These are phyloP conservation scores for Botrytis fragariae DNA, from an alignment of 2,329 filamentous ascomycete species.

Conservation along the genomic window DNA sequence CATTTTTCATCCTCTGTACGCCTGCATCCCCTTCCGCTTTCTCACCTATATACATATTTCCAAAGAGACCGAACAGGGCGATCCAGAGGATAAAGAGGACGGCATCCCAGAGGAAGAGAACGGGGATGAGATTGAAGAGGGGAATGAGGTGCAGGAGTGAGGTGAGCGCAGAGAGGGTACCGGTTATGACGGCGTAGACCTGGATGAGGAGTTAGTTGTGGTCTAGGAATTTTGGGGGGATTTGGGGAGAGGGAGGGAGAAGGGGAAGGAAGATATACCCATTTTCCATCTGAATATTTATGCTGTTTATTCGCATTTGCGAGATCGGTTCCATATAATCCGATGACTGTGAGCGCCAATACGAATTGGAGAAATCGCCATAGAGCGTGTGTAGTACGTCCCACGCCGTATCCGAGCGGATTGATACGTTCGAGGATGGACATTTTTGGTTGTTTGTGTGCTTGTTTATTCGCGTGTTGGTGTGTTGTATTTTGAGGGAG, in stretches of 20 bases:
- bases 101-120: slow-evolving; percentile 66
- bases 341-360: slow-evolving; percentile 72
- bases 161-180: slow-evolving; percentile 62
- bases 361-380: slow-evolving; percentile 77
- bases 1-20: slow-evolving; percentile 76
- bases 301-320: slow-evolving; percentile 50
- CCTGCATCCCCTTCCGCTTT: slow-evolving; percentile 61
- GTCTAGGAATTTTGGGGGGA: background rate
- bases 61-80: slow-evolving; percentile 80
- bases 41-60: slow-evolving; percentile 71
- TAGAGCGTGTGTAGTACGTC: slow-evolving; percentile 45
- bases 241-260: background rate
- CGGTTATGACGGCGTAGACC: slow-evolving; percentile 72
- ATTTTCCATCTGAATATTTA: slow-evolving; percentile 61
- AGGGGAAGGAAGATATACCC: slow-evolving; percentile 51
- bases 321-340: slow-evolving; percentile 73
- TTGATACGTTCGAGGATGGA: slow-evolving; percentile 9
- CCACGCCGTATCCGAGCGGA: slow-evolving; percentile 2
- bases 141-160: slow-evolving; percentile 64
- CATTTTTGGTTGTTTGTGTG: background rate
- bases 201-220: slow-evolving; percentile 34
- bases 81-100: slow-evolving; percentile 77
- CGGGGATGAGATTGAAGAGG: slow-evolving; percentile 52
- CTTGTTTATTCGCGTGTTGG: background rate
- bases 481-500: background rate